These are phyloP conservation scores for Endotrypanum monterogeii DNA, from an alignment of 208 protist genomes.

Conservation along the genomic window DNA sequence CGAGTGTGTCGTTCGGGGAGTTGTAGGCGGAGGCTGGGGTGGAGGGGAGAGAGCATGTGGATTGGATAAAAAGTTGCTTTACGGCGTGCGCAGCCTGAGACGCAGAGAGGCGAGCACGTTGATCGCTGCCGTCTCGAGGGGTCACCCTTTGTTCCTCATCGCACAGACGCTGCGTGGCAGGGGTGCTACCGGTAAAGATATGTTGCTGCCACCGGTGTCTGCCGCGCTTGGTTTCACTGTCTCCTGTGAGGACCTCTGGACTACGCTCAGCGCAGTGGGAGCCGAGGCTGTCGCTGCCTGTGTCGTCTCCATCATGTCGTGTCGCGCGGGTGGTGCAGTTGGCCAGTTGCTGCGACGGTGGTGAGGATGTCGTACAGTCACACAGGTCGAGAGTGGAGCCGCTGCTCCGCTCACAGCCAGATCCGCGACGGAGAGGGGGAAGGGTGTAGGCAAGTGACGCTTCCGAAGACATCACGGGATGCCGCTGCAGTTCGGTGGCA, in stretches of 20 bases:
- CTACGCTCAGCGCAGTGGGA: conserved; percentile 6
- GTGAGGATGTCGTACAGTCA: not conserved
- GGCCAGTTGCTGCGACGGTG: not conserved
- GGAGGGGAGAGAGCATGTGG: conserved; percentile 4
- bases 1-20: conserved; percentile 2
- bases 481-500: not conserved
- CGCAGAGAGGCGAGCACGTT: not conserved
- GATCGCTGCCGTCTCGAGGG: not conserved
- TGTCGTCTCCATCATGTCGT: not conserved
- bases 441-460: not conserved
- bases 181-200: conserved; percentile 4
- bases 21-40: not conserved
- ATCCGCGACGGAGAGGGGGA: not conserved
- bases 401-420: not conserved
- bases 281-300: not conserved
- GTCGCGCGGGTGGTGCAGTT: not conserved
- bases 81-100: not conserved
- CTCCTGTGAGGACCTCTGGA: conserved; percentile 33
- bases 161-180: conserved; percentile 15
- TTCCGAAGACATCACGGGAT: not conserved
- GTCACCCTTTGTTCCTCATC: not conserved
- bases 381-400: conserved; percentile 6
- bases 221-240: conserved; percentile 37
- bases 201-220: conserved; percentile 27
- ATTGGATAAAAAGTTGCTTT: conserved; percentile 7